A percentile compares a stretch with the other conserved stretches of the same genome.
Evolutionary conservation across 148 eudicot genomes (phyloP).

Genomic region (Spergularia bocconei): DNA sequence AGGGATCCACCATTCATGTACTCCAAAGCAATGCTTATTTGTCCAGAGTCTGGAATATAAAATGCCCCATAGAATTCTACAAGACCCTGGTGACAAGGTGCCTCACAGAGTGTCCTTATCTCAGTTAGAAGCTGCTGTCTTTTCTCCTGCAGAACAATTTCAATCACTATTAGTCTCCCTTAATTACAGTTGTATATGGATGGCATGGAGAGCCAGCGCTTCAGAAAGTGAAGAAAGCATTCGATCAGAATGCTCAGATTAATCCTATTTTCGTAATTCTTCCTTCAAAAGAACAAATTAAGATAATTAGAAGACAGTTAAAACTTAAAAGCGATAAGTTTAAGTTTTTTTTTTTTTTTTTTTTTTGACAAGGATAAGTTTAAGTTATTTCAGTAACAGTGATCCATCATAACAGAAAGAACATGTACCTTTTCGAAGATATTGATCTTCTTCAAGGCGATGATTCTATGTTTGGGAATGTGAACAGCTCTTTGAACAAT

Average conservation of each 20-base stretch:
- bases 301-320: too few species aligned
- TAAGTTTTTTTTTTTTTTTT: too few species aligned
- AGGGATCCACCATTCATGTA: conserved; percentile 98
- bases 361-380: too few species aligned
- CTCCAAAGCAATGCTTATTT: conserved; percentile 94
- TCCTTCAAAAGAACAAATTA: too few species aligned
- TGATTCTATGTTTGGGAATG: conserved; percentile 75
- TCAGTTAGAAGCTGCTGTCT: conserved; percentile 88
- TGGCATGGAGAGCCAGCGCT: too few species aligned
- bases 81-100: conserved; percentile 84
- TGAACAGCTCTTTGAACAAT: conserved; percentile 95
- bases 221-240: neutral
- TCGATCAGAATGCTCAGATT: neutral
- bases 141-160: conserved; percentile 51
- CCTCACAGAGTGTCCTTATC: conserved; percentile 89
- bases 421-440: conserved; percentile 83
- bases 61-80: conserved; percentile 97
- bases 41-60: conserved; percentile 93
- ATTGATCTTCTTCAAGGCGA: conserved; percentile 94
- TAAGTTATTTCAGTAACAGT: neutral
- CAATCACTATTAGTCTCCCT: neutral
- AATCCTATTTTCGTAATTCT: too few species aligned
- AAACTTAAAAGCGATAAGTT: too few species aligned
- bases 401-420: neutral
- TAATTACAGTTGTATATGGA: too few species aligned